Percentiles rank a stretch among this genome's conserved stretches.
Evolutionary conservation across 169 alveolate species (phyloP).

Genomic region (Fabrea salina): DNA sequence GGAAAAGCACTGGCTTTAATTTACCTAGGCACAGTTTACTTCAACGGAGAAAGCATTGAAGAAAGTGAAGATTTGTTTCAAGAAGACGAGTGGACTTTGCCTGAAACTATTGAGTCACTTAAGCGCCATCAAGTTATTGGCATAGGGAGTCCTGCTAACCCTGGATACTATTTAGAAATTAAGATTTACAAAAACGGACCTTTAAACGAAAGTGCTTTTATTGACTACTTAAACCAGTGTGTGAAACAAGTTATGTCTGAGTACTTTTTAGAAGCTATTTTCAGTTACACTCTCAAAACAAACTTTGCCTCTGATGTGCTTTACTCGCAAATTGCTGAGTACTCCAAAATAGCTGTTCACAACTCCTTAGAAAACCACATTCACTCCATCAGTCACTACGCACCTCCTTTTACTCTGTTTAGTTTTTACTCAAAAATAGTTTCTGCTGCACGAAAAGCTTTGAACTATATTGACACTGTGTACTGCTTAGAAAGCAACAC

Average conservation of each 20-base stretch:
- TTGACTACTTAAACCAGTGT: background rate
- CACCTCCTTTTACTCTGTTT: background rate
- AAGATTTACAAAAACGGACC: conserved; percentile 12
- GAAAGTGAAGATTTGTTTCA: no score
- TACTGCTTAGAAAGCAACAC: no score
- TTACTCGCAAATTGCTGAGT: background rate
- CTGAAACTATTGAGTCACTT: no score
- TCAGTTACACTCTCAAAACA: background rate
- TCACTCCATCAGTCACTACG: background rate
- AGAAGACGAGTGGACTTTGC: no score
- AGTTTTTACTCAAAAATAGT: background rate
- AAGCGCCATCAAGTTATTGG: no score
- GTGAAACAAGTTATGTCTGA: background rate
- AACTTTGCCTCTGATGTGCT: no score
- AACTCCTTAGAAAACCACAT: background rate
- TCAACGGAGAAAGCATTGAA: background rate
- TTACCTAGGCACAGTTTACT: background rate
- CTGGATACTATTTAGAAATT: conserved; percentile 20
- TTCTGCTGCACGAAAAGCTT: no score
- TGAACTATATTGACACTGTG: no score
- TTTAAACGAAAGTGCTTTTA: background rate
- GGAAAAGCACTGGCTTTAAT: conserved; percentile 24
- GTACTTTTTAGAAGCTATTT: background rate
- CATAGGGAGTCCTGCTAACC: background rate
- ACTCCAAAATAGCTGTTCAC: background rate